Conservation (phyloP, 2,329 filamentous ascomycete species). For the Fusarium sp. region DNA sequence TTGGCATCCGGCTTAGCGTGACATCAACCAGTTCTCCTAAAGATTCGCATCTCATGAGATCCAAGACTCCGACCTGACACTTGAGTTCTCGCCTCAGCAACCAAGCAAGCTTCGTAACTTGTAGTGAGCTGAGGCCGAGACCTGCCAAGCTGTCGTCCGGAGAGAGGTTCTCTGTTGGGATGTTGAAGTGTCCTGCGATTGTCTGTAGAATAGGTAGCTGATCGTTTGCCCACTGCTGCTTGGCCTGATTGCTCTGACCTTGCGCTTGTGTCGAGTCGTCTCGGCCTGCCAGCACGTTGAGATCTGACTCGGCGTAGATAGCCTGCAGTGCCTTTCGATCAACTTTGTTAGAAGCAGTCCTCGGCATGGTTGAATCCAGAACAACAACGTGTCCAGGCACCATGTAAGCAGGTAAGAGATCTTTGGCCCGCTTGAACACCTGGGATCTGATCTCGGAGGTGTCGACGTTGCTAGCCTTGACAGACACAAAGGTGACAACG, state of each 20-base stretch:
- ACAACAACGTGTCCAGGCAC: constrained; percentile 21
- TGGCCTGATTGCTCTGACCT: background rate
- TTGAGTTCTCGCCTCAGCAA: constrained; percentile 1
- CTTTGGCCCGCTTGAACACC: constrained; percentile 14
- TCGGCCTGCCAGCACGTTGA: background rate
- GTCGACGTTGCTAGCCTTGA: constrained; percentile 2
- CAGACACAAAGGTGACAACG: constrained; percentile 14
- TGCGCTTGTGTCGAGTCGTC: background rate
- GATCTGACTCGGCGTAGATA: background rate
- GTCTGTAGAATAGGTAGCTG: background rate
- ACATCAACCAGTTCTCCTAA: constrained; percentile 5
- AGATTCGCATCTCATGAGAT: constrained; percentile 10
- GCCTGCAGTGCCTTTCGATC: constrained; percentile 16
- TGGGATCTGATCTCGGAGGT: background rate
- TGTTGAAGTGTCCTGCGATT: constrained; percentile 15
- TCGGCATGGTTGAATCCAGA: constrained; percentile 17
- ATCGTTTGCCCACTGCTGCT: background rate
- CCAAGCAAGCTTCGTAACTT: constrained; percentile 26
- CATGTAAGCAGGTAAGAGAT: constrained; percentile 16
- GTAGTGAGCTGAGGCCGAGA: constrained; percentile 16
- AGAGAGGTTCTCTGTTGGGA: background rate
- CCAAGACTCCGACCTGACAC: constrained; percentile 11
- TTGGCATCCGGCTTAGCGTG: background rate
- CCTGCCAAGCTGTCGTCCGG: constrained; percentile 15
- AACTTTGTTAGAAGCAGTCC: constrained; percentile 24